Evolutionary conservation across 2,329 filamentous ascomycete species (phyloP), one percentile per base, ranked within the genome.

Genomic region (Tolypocladium tropicale): DNA sequence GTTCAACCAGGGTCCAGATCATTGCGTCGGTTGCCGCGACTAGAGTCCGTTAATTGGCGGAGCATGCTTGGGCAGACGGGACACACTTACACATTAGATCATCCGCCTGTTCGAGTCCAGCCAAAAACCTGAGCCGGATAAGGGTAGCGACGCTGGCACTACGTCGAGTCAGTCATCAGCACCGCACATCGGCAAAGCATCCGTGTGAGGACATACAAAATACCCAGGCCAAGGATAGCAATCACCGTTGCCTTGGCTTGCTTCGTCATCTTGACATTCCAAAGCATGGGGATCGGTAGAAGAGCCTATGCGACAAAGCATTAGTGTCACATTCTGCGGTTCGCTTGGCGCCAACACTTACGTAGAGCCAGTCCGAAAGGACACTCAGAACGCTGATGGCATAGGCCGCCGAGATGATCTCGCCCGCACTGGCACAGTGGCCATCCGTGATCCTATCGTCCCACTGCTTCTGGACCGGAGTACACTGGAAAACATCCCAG

Each of bases 1-100:
- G 78, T 61, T 82, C 79, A 54, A 82, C 69, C n/a, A 82, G 67
- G 11, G 78, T 81, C 79, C 79, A 82, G 7, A 81, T 71, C 74
- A 79, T 78, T 37, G 78, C 74, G 57, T 79, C 70, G 4, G 78
- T 81, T 25, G 73, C 76, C 54, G 72, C 71, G 63, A 72, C 77
- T 80, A 50, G 10, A 36, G 1, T 21, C 18, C 9, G 52, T 70
- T 52, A 67, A 49, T 34, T 21, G 6, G 11, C 21, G 16, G 11
- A 28, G 14, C 18, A 11, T 25, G 6, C 23, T 32, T 3, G 5
- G 62, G 25, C 30, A 21, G 7, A 11, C 46, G 37, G 21, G 18
- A 16, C 16, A 16, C 16, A 58, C 74, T 60, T 72, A 80, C 78
- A 78, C 34, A 80, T 64, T 18, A 81, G 73, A 61, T 81, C 76